These are phyloP conservation scores for Ustilago crameri DNA, from an alignment of 1,284 basidiomycete species.

Conservation along the genomic window DNA sequence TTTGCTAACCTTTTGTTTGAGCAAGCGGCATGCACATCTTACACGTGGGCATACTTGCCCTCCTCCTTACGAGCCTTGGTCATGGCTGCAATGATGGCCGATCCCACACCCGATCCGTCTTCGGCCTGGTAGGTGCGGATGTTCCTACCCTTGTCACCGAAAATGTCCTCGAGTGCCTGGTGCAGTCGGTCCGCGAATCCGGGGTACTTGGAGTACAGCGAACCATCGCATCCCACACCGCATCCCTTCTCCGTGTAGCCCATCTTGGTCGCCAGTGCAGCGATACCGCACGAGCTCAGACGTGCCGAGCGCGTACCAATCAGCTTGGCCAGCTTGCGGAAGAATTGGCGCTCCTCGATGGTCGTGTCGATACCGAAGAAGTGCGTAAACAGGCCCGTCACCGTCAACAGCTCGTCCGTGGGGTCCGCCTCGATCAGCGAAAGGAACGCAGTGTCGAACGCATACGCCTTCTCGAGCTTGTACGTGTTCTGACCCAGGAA, in stretches of 20 bases:
- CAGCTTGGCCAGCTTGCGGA: slow-evolving; percentile 77
- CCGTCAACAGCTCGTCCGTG: slow-evolving; percentile 96
- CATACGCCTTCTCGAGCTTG: slow-evolving; percentile 92
- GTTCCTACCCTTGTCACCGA: slow-evolving; percentile 61
- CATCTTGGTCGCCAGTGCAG: slow-evolving; percentile 65
- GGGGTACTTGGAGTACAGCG: slow-evolving; percentile 65
- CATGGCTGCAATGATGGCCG: slow-evolving; percentile 67
- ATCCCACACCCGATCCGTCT: slow-evolving; percentile 65
- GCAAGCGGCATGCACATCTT: slow-evolving; percentile 3
- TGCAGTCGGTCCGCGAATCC: slow-evolving; percentile 64
- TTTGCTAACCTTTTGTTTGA: no score
- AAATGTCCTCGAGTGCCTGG: slow-evolving; percentile 65
- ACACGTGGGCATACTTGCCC: slow-evolving; percentile 54
- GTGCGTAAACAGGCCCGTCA: slow-evolving; percentile 87
- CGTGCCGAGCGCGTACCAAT: slow-evolving; percentile 66
- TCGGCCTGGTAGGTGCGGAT: slow-evolving; percentile 64
- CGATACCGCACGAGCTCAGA: slow-evolving; percentile 64
- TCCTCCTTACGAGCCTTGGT: slow-evolving; percentile 58
- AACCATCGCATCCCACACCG: slow-evolving; percentile 63
- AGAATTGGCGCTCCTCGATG: slow-evolving; percentile 63
- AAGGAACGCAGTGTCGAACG: slow-evolving; percentile 95
- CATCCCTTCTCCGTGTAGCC: slow-evolving; percentile 62
- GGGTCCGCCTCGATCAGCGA: slow-evolving; percentile 97
- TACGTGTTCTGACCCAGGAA: slow-evolving; percentile 97
- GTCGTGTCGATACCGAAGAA: slow-evolving; percentile 67